Conservation (phyloP, 495 filamentous ascomycete genomes). For the Tuber magnatum region DNA sequence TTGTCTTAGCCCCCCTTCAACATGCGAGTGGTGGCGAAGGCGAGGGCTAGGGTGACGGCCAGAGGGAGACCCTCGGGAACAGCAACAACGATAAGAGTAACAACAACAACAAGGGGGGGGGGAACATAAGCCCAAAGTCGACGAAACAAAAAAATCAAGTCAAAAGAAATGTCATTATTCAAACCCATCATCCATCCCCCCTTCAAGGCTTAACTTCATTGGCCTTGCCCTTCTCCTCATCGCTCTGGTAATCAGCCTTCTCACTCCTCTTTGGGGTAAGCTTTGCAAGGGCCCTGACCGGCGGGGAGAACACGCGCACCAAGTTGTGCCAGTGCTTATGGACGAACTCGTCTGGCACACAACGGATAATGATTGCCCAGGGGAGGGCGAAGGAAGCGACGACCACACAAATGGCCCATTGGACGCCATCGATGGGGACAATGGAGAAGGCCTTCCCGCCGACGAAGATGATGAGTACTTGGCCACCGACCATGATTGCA, state of each 20-base stretch:
- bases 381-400: constrained; percentile 66
- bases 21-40: constrained; percentile 93
- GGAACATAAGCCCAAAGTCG: constrained; percentile 1
- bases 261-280: constrained; percentile 22
- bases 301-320: constrained; percentile 18
- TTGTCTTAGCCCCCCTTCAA: constrained; percentile 57
- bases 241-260: constrained; percentile 6
- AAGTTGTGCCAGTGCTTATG: constrained; percentile 41
- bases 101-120: constrained; percentile 53
- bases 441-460: constrained; percentile 69
- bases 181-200: background rate
- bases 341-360: constrained; percentile 56
- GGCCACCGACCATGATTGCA: constrained; percentile 66
- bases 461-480: constrained; percentile 73
- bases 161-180: constrained; percentile 3
- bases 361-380: constrained; percentile 63
- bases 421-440: constrained; percentile 54
- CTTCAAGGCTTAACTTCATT: constrained; percentile 15
- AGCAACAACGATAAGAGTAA: constrained; percentile 91
- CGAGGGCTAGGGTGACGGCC: constrained; percentile 85
- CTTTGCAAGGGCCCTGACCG: constrained; percentile 6
- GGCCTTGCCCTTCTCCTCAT: constrained; percentile 34
- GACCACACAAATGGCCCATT: constrained; percentile 71
- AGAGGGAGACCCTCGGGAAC: constrained; percentile 90
- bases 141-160: constrained; percentile 1